phyloP scores from a whole-genome alignment of 2,329 filamentous ascomycete genomes.

The Cercospora sp. region DNA sequence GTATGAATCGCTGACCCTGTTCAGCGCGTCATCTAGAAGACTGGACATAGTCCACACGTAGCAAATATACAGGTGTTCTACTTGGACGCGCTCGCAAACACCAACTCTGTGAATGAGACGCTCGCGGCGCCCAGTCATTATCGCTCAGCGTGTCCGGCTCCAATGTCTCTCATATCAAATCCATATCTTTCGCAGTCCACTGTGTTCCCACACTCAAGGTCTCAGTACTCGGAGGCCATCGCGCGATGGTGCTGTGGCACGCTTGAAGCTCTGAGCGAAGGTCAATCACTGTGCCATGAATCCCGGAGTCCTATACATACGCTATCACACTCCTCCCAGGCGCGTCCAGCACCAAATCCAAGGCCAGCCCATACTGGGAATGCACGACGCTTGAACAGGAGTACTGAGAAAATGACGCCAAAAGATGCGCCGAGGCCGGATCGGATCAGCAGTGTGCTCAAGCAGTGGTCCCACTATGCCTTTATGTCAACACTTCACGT shows the following conservation, averaged over 20 bases:
- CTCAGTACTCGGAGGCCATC: constrained; percentile 52
- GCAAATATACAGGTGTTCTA: background rate
- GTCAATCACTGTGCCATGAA: background rate
- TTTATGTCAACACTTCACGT: constrained; percentile 25
- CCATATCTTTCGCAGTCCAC: background rate
- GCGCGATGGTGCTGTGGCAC: constrained; percentile 49
- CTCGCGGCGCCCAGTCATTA: background rate
- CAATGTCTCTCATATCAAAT: background rate
- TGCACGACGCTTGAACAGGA: constrained; percentile 95
- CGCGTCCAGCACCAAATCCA: constrained; percentile 92
- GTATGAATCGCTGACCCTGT: background rate
- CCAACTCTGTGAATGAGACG: background rate
- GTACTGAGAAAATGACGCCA: constrained; percentile 96
- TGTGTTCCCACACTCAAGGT: constrained; percentile 32
- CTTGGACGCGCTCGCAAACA: background rate
- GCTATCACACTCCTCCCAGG: constrained; percentile 97
- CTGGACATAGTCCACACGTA: background rate
- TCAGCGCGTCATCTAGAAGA: background rate
- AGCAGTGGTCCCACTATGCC: constrained; percentile 93
- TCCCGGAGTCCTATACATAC: constrained; percentile 39
- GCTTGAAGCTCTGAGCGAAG: constrained; percentile 52
- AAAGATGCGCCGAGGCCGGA: constrained; percentile 94
- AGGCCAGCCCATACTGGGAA: constrained; percentile 96
- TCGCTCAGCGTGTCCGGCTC: background rate
- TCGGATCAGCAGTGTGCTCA: constrained; percentile 96